Evolutionary conservation across 1,284 basidiomycete species (phyloP).

Genomic region (Apiotrichum gracile): DNA sequence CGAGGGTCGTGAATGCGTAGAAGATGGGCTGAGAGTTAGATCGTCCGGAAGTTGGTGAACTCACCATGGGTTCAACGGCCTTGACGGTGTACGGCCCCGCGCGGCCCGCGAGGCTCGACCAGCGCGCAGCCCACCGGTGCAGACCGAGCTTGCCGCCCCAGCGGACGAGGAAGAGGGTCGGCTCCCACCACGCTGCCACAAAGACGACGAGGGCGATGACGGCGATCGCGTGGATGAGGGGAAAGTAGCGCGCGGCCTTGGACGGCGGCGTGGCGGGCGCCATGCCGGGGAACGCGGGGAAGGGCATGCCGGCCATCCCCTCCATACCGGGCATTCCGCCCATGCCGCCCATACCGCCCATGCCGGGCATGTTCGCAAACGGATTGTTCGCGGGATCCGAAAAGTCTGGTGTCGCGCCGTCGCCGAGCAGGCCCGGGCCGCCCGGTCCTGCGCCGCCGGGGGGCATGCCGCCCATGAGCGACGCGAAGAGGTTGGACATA

Average conservation of each 20-base stretch:
- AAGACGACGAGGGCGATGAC: slow-evolving; percentile 37
- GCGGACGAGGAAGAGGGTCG: slow-evolving; percentile 23
- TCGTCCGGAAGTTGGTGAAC: neutral
- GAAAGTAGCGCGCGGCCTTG: slow-evolving; percentile 31
- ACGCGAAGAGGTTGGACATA: slow-evolving; percentile 26
- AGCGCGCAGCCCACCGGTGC: slow-evolving; percentile 9
- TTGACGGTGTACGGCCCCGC: neutral
- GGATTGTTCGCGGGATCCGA: slow-evolving; percentile 2
- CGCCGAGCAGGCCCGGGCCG: neutral
- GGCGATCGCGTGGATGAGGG: slow-evolving; percentile 37
- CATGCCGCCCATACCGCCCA: slow-evolving; percentile 18
- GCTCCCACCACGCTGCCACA: slow-evolving; percentile 44
- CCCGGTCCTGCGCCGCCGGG: neutral
- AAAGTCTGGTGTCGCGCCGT: neutral
- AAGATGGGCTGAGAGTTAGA: slow-evolving; percentile 40
- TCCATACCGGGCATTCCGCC: slow-evolving; percentile 10
- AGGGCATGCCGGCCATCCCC: too few species aligned
- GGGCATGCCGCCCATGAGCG: slow-evolving; percentile 17
- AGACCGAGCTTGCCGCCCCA: slow-evolving; percentile 1
- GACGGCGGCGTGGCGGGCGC: neutral
- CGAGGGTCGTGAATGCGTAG: slow-evolving; percentile 45
- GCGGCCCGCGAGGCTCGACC: slow-evolving; percentile 13
- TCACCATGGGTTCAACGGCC: slow-evolving; percentile 18
- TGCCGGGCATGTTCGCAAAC: slow-evolving; percentile 7
- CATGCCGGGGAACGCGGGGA: neutral